These are phyloP conservation scores for Luzula sylvatica DNA, from an alignment of 176 grass and related monocot genomes.

Conservation along the genomic window DNA sequence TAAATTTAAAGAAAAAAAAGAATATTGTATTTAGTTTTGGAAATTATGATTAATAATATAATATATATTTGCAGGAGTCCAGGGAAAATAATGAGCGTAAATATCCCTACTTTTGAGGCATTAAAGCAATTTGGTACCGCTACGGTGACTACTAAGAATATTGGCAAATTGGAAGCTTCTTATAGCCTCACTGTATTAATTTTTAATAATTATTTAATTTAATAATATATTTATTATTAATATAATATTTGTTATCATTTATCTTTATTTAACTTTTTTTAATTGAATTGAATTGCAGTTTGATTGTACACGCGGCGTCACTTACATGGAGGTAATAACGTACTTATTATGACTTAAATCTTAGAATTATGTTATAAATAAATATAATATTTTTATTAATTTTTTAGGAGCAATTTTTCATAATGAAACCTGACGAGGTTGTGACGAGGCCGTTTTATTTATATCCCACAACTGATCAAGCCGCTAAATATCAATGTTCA, in stretches of 20 bases:
- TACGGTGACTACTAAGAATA: constrained; percentile 53
- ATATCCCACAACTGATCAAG: constrained; percentile 47
- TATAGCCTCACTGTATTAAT: constrained; percentile 76
- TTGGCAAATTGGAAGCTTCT: constrained; percentile 70
- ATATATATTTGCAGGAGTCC: constrained; percentile 54
- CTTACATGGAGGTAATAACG: constrained; percentile 56
- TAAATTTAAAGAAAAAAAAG: too few species aligned
- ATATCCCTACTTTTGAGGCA: constrained; percentile 62
- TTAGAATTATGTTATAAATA: constrained; percentile 1
- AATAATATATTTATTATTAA: too few species aligned
- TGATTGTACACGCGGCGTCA: constrained; percentile 51
- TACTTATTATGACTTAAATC: background rate
- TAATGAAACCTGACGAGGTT: constrained; percentile 63
- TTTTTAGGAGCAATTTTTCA: constrained; percentile 79
- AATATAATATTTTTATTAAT: background rate
- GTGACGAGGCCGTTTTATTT: constrained; percentile 38
- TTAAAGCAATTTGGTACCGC: constrained; percentile 73
- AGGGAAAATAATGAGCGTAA: constrained; percentile 55
- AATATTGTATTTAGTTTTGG: too few species aligned
- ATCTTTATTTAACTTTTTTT: background rate
- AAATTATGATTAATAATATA: background rate
- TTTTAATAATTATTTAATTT: too few species aligned
- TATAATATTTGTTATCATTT: background rate
- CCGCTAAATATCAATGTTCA: constrained; percentile 50
- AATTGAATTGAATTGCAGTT: constrained; percentile 54